Conservation (phyloP, 2,329 filamentous ascomycete genomes). For the Ceratocystiopsis minuta region DNA sequence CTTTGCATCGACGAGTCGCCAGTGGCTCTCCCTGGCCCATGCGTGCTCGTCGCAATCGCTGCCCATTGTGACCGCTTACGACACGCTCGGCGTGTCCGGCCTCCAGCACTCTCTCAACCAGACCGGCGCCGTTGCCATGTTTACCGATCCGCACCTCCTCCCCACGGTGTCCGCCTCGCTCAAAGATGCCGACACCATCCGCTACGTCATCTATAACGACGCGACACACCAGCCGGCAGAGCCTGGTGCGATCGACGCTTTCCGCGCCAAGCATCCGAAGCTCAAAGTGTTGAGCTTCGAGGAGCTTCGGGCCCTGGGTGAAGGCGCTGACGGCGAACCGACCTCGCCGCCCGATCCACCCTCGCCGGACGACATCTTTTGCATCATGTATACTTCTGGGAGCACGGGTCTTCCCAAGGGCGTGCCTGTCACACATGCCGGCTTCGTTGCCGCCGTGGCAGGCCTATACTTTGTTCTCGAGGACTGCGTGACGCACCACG, state of each 20-base stretch:
- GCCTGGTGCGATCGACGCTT: constrained; percentile 32
- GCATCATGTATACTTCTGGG: constrained; percentile 75
- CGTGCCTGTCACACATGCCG: constrained; percentile 63
- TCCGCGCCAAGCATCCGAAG: constrained; percentile 37
- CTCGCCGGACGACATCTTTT: constrained; percentile 59
- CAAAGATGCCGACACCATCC: constrained; percentile 36
- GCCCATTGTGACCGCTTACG: constrained; percentile 85
- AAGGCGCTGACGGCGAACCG: constrained; percentile 50
- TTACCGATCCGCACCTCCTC: constrained; percentile 65
- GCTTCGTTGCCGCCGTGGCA: constrained; percentile 65
- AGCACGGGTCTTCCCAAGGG: constrained; percentile 83
- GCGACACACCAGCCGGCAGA: constrained; percentile 30
- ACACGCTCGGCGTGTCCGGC: constrained; percentile 72
- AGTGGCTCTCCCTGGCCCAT: constrained; percentile 75
- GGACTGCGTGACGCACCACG: constrained; percentile 56
- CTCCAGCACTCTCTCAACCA: constrained; percentile 74
- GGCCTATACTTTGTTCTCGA: constrained; percentile 66
- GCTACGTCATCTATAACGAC: constrained; percentile 46
- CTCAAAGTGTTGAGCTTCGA: constrained; percentile 35
- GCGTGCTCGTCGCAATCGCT: constrained; percentile 66
- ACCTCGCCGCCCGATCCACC: constrained; percentile 50
- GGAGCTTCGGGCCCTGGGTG: constrained; percentile 36
- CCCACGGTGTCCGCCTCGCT: constrained; percentile 39
- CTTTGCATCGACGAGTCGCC: constrained; percentile 66
- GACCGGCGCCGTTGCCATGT: constrained; percentile 67